Percentiles rank a stretch among this genome's conserved stretches.
Conservation (phyloP, 2,329 filamentous ascomycete species). For the Curvularia lunata region DNA sequence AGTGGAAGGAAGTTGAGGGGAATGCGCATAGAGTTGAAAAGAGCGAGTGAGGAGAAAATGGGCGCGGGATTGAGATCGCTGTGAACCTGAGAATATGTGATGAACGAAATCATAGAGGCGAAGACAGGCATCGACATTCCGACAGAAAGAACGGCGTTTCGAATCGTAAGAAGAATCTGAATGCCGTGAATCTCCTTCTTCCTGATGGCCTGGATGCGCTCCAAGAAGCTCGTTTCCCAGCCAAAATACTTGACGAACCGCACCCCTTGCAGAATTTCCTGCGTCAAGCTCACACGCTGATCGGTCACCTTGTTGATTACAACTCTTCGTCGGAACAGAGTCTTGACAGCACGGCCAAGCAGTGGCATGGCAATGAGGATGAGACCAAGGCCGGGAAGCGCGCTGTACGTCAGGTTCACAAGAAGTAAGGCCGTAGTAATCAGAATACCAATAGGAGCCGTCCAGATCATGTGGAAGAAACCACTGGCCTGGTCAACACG, state of each 20-base stretch:
- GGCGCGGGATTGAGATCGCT: conserved; percentile 74
- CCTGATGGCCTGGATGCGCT: conserved; percentile 75
- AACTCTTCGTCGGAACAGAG: conserved; percentile 75
- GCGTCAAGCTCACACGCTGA: conserved; percentile 86
- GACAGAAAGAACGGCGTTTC: conserved; percentile 83
- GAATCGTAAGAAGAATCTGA: conserved; percentile 79
- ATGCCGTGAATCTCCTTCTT: conserved; percentile 81
- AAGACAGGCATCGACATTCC: conserved; percentile 90
- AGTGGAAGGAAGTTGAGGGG: conserved; percentile 88
- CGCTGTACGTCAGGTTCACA: conserved; percentile 88
- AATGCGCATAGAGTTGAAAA: conserved; percentile 91
- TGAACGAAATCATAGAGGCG: conserved; percentile 93
- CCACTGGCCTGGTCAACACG: conserved; percentile 87
- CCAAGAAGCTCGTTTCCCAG: conserved; percentile 88
- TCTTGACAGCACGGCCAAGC: conserved; percentile 77
- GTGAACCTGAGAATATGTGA: conserved; percentile 72
- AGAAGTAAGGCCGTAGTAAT: conserved; percentile 81
- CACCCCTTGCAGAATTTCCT: conserved; percentile 89
- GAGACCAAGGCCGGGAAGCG: conserved; percentile 84
- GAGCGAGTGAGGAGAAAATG: conserved; percentile 89
- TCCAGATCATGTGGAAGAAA: conserved; percentile 92
- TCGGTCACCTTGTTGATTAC: conserved; percentile 93
- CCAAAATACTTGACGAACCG: conserved; percentile 97
- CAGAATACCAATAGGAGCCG: conserved; percentile 76
- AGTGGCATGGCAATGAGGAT: conserved; percentile 79